phyloP scores from a whole-genome alignment of 2,329 filamentous ascomycete genomes.

The Pseudocercospora ulei region DNA sequence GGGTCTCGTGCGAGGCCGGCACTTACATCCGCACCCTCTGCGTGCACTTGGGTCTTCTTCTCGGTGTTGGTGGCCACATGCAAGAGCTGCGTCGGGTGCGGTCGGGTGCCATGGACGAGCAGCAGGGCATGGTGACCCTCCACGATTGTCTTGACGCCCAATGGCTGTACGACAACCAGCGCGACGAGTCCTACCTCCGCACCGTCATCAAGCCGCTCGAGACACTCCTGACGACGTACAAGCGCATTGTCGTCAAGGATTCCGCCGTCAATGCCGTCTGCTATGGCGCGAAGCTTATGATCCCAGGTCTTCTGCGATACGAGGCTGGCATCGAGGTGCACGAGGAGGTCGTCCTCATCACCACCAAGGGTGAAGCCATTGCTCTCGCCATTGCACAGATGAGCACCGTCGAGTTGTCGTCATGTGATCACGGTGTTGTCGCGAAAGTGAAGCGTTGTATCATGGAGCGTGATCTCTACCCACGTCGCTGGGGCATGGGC shows the following conservation, averaged over 20 bases:
- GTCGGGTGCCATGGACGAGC: constrained; percentile 90
- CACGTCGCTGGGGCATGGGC: constrained; percentile 89
- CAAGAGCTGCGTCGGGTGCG: constrained; percentile 92
- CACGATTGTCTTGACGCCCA: constrained; percentile 95
- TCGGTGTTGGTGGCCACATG: constrained; percentile 91
- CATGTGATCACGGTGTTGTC: constrained; percentile 93
- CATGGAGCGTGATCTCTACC: constrained; percentile 98
- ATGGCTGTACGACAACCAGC: constrained; percentile 90
- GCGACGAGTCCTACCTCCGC: constrained; percentile 86
- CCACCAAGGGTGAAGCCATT: constrained; percentile 97
- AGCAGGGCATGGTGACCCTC: constrained; percentile 77
- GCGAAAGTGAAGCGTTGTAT: constrained; percentile 99
- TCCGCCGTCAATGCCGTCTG: constrained; percentile 93
- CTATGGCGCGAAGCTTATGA: constrained; percentile 98
- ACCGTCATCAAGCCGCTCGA: constrained; percentile 87
- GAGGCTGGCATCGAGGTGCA: constrained; percentile 85
- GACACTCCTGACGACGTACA: constrained; percentile 83
- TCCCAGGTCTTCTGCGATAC: constrained; percentile 87
- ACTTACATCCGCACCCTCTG: constrained; percentile 98
- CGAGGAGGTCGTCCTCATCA: constrained; percentile 96
- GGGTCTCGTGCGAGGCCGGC: constrained; percentile 97
- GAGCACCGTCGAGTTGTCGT: constrained; percentile 93
- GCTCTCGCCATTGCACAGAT: constrained; percentile 93
- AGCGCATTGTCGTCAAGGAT: constrained; percentile 91
- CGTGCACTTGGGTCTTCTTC: constrained; percentile 71